A percentile compares a stretch with the other conserved stretches of the same genome.
These are phyloP conservation scores for Daedalea quercina DNA, from an alignment of 768 basidiomycete species.

Conservation along the genomic window DNA sequence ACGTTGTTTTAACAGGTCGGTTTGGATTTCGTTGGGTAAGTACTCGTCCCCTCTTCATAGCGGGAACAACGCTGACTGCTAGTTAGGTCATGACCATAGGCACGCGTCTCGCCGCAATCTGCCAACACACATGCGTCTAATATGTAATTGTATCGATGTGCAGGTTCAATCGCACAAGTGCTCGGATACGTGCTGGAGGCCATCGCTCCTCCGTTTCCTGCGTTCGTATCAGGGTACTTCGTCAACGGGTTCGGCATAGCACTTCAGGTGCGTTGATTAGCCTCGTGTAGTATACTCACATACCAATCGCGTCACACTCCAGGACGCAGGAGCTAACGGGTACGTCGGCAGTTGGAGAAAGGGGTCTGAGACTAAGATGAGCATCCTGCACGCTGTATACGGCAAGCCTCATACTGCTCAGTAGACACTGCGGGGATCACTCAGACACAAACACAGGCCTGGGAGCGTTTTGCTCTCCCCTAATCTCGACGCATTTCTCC, in stretches of 20 bases:
- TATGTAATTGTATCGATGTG: neutral
- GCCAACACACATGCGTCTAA: neutral
- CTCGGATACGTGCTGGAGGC: constrained; percentile 48
- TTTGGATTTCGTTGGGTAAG: constrained; percentile 43
- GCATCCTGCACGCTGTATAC: constrained; percentile 61
- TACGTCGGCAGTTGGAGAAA: constrained; percentile 52
- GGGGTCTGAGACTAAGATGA: constrained; percentile 60
- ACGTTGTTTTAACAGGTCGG: constrained; percentile 38
- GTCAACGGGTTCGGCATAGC: constrained; percentile 47
- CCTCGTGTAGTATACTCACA: neutral
- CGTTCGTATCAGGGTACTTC: constrained; percentile 42
- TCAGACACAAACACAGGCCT: constrained; percentile 33
- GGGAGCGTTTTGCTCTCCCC: constrained; percentile 62
- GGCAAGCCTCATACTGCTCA: constrained; percentile 26
- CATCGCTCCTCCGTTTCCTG: constrained; percentile 57
- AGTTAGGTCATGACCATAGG: constrained; percentile 32
- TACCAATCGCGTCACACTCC: too few relatives aligned
- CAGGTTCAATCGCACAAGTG: constrained; percentile 47
- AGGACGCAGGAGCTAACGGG: constrained; percentile 72
- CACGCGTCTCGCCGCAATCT: constrained; percentile 5
- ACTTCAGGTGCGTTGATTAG: constrained; percentile 25
- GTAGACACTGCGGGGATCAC: neutral
- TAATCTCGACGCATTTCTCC: constrained; percentile 79
- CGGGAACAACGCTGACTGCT: neutral
- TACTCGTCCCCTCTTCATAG: neutral